phyloP scores from a whole-genome alignment of 305 asterid genomes.

The Rubia peregrina region DNA sequence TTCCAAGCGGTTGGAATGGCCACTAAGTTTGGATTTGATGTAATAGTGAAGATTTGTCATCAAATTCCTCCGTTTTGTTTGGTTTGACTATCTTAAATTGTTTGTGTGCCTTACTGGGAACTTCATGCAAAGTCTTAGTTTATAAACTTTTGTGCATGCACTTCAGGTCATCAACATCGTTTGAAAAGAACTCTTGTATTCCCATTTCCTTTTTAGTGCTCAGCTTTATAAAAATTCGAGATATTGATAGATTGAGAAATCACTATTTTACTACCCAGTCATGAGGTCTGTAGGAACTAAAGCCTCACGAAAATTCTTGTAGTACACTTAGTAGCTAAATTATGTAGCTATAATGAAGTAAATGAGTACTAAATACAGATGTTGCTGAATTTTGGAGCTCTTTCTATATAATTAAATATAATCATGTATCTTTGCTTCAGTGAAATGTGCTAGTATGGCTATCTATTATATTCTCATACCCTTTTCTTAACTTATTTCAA shows the following conservation, averaged over 20 bases:
- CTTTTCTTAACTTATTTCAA: too few relatives aligned
- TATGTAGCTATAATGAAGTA: background rate
- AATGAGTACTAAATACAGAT: background rate
- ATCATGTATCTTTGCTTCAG: too few relatives aligned
- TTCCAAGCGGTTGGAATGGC: background rate
- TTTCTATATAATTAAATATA: too few relatives aligned
- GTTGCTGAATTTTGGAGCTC: too few relatives aligned
- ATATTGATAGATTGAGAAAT: background rate
- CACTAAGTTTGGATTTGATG: background rate
- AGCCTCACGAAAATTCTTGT: background rate
- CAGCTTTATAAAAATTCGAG: too few relatives aligned
- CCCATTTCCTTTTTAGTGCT: too few relatives aligned
- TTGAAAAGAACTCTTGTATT: background rate
- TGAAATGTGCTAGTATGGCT: too few relatives aligned
- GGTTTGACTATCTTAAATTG: background rate
- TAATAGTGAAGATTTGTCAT: background rate
- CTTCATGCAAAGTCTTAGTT: background rate
- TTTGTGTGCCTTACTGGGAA: background rate
- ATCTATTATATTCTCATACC: too few relatives aligned
- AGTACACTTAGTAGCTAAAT: background rate
- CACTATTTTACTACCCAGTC: background rate
- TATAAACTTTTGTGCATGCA: background rate
- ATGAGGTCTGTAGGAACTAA: conserved; percentile 3
- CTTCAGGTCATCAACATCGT: background rate
- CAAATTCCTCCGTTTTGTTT: background rate